These are phyloP conservation scores for Lentinula guzmanii DNA, from an alignment of 768 basidiomycete species.

Conservation along the genomic window DNA sequence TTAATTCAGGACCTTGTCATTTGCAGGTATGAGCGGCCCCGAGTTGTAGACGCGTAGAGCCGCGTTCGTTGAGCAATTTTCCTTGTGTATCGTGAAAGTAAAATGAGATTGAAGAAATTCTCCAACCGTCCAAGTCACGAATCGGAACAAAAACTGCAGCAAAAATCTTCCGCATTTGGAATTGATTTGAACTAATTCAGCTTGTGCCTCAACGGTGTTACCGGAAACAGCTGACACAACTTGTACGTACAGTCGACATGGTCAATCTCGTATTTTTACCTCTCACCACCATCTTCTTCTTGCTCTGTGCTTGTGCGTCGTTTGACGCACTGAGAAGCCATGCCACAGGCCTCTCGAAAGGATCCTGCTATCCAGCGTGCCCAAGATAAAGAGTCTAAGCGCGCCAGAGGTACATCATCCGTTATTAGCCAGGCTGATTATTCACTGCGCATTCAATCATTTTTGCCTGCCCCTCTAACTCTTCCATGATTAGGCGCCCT, in stretches of 20 bases:
- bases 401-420: slow-evolving; percentile 43
- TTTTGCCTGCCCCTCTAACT: not conserved
- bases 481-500: slow-evolving; percentile 30
- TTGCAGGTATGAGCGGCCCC: too few relatives aligned
- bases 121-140: too few relatives aligned
- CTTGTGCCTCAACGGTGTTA: not conserved
- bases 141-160: not conserved
- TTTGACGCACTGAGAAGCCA: slow-evolving; percentile 13
- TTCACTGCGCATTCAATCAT: not conserved
- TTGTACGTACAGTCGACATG: slow-evolving; percentile 6
- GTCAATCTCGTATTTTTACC: slow-evolving; percentile 1
- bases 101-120: too few relatives aligned
- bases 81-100: too few relatives aligned
- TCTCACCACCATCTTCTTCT: slow-evolving; percentile 6
- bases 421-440: not conserved
- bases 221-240: not conserved
- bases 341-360: slow-evolving; percentile 47
- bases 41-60: too few relatives aligned
- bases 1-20: too few relatives aligned
- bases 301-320: not conserved
- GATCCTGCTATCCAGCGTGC: slow-evolving; percentile 40
- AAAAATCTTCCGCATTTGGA: not conserved
- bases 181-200: not conserved
- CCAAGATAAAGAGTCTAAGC: slow-evolving; percentile 62
- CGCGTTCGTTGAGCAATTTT: too few relatives aligned